Evolutionary conservation across 345 rosid species (phyloP).

Genomic region (Noccaea bulbosa): DNA sequence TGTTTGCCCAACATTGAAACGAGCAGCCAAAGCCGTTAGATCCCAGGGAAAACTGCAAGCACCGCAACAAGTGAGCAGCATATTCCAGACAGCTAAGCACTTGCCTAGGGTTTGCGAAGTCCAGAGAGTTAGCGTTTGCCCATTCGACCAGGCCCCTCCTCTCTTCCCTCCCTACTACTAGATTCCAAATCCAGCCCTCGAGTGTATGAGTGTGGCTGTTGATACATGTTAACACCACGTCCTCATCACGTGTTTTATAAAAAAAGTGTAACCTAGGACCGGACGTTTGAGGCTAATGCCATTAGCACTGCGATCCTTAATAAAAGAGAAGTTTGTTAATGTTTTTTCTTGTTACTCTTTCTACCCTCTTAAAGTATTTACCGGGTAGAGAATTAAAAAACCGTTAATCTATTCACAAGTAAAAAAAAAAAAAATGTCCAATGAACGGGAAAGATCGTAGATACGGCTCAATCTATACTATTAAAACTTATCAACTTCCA

Average conservation of each 20-base stretch:
- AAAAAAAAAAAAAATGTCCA: background rate
- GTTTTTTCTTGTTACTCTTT: background rate
- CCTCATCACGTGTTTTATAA: conserved; percentile 1
- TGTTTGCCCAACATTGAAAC: conserved; percentile 38
- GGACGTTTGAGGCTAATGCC: conserved; percentile 28
- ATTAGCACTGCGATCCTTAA: conserved; percentile 19
- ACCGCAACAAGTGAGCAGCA: background rate
- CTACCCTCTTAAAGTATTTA: background rate
- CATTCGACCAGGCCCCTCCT: conserved; percentile 15
- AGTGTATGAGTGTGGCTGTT: conserved; percentile 10
- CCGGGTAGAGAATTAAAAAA: background rate
- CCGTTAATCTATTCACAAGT: background rate
- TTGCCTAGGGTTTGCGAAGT: conserved; percentile 33
- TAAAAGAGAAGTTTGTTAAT: conserved; percentile 12
- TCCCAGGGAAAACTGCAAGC: background rate
- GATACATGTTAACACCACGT: conserved; percentile 10
- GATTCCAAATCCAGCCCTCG: background rate
- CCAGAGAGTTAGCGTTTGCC: conserved; percentile 27
- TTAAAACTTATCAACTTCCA: no score
- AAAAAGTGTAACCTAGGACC: conserved; percentile 3
- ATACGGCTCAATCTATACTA: no score
- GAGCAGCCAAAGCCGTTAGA: conserved; percentile 20
- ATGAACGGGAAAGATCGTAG: background rate
- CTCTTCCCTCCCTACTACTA: conserved; percentile 34
- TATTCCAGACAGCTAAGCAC: conserved; percentile 13